Evolutionary conservation across 805 yeast species (phyloP), one percentile per base, ranked within the genome.

Genomic region (Teunomyces tritomae): DNA sequence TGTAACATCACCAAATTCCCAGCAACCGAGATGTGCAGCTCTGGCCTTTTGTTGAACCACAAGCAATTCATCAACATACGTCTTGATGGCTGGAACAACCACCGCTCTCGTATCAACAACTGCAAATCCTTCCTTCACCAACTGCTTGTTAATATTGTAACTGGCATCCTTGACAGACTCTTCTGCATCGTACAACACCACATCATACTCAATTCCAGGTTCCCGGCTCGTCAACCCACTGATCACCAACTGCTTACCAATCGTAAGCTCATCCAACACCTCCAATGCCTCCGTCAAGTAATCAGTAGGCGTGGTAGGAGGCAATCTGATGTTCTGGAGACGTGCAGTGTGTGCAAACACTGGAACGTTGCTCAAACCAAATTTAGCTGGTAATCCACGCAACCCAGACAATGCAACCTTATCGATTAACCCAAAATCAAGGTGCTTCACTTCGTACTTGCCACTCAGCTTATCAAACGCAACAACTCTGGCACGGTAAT

Each of bases 1-100:
- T 33, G 84, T 77, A 32, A 86, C 78, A 59, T 85, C 89, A 44
- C 91, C 91, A 55, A 79, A 82, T 64, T 83, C 82, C 91, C 91
- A 85, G 60, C 87, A 83, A 4, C 90, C 90, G 16, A 66, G 57
- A 50, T 80, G 83, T 28, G 57, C 63, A 13, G 63, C 45, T 59
- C 74, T 79, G 27, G 89, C 89, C 5, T 53, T 56, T 14, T 55
- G 49, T 63, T 85, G 85, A 2, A 73, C 69, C 28, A 59, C 64
- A 43, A 68, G 48, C 45, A 83, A 62, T 6, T 62, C 68, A 8
- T 53, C 55, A 17, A 59, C 59, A 28, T 69, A 68, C 40, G 67
- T 70, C 46, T 74, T 78, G 33, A 64, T 49, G 2, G 54, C 52
- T 43, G 74, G 64, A 5, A 6, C 24, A 4, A 49, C 24, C n/a